Base-by-base conservation (phyloP, 768 basidiomycete genomes). In the Xerocomus brunneocitrinus region DNA sequence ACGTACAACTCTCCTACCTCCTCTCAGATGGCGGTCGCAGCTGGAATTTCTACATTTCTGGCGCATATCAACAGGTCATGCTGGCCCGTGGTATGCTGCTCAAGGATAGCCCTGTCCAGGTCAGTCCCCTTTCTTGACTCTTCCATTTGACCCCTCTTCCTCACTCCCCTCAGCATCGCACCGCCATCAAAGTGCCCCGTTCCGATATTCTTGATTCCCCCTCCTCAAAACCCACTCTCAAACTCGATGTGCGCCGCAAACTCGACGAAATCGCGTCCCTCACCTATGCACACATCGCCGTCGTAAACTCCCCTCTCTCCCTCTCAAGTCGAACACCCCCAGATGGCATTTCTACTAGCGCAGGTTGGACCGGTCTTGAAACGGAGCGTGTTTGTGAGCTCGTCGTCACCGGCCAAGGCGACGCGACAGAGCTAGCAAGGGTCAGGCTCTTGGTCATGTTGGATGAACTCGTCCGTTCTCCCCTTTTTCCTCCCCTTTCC, bases 191-290 rank as follows among this genome's bases (percentile, higher is more conserved):
- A 67, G 91, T 95, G 25, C 82, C 92, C 28, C 88, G 94, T 62
- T 89, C 91, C 28, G 95, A 98, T 68, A 89, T 98, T 54, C 84
- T 98, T 47, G 93, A 97, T 70, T 84, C 85, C 48, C 84, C 84
- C 50, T 79, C 85, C 58, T 84, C 84, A 39, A 84, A 87, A 72
- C 90, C 89, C 6, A 69, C 82, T 6, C 79, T 95, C 63, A 95
- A 94, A 69, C 74, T 83, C 0, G 86, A 91, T 58, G 89, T 95
- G 34, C 81, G 88, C 49, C 82, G 83, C 47, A 83, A 86, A 51
- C 80, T 98, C n/a, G 93, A 97, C 69, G 91, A 95, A 65, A 91
- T 98, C 65, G 95, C 94, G 28, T 84, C 87, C 2, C 88, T 91
- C 65, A 95, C 92, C n/a, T 76, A 83, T 55, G 92, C 95, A 8